Percentiles rank a stretch among this genome's conserved stretches.
Evolutionary conservation across 345 rosid species (phyloP).

Genomic region (Gossypium sturtianum): DNA sequence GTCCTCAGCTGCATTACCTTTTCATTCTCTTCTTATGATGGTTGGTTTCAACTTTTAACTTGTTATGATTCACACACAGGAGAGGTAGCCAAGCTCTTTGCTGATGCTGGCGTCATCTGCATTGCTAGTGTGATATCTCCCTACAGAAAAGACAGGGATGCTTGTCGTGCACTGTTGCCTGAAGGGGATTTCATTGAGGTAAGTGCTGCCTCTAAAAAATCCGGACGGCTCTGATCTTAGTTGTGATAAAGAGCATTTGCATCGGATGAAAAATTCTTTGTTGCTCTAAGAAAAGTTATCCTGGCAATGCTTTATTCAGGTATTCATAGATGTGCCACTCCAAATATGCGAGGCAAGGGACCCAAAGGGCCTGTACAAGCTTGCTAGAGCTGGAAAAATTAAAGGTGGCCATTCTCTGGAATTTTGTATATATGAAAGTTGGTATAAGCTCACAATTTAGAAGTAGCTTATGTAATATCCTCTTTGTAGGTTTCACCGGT

Average conservation of each 20-base stretch:
- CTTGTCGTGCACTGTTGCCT: constrained; percentile 61
- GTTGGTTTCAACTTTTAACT: constrained; percentile 1
- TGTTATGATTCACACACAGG: constrained; percentile 38
- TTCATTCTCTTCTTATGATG: constrained; percentile 7
- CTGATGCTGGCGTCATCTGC: constrained; percentile 79
- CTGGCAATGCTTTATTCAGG: constrained; percentile 28
- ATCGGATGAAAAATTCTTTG: background rate
- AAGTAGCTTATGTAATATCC: background rate
- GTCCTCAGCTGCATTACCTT: background rate
- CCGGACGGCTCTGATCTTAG: background rate
- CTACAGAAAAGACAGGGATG: constrained; percentile 66
- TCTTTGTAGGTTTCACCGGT: constrained; percentile 59
- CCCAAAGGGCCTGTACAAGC: constrained; percentile 85
- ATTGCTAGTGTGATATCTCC: constrained; percentile 85
- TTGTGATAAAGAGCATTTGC: background rate
- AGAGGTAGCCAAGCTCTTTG: constrained; percentile 80
- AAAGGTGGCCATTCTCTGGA: constrained; percentile 37
- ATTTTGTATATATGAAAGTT: background rate
- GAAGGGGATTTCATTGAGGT: constrained; percentile 79
- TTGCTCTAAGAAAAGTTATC: constrained; percentile 6
- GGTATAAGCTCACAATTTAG: constrained; percentile 4
- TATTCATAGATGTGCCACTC: constrained; percentile 72
- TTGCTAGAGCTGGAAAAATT: constrained; percentile 84
- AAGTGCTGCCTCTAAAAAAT: constrained; percentile 13
- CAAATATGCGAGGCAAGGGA: constrained; percentile 73